A percentile compares a stretch with the other conserved stretches of the same genome.
Evolutionary conservation across 345 rosid species (phyloP).

Genomic region (Combretum micranthum): DNA sequence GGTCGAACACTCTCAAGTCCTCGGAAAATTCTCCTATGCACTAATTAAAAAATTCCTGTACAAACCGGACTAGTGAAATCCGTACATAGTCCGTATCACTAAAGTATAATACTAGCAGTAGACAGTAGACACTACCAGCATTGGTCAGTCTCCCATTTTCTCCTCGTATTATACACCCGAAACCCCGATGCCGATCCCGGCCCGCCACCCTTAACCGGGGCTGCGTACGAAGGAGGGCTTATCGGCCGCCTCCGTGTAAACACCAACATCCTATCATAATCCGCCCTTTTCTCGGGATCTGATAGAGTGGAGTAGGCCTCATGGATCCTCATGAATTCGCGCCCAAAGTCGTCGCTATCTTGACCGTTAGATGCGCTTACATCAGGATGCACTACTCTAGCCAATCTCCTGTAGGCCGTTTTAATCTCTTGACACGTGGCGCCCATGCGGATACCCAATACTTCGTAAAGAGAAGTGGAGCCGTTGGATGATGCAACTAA

Average conservation of each 20-base stretch:
- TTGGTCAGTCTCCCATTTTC: conserved; percentile 72
- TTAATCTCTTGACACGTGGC: conserved; percentile 59
- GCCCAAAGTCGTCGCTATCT: conserved; percentile 11
- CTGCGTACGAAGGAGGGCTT: conserved; percentile 14
- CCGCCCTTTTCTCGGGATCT: conserved; percentile 56
- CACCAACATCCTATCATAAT: conserved; percentile 36
- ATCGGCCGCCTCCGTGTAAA: conserved; percentile 17
- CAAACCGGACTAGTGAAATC: no score
- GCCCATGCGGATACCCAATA: conserved; percentile 47
- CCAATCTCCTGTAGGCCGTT: conserved; percentile 54
- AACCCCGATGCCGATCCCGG: conserved; percentile 14
- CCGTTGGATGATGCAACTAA: conserved; percentile 1
- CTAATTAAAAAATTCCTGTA: no score
- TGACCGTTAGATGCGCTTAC: conserved; percentile 22
- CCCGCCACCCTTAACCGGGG: conserved; percentile 10
- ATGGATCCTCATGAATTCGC: conserved; percentile 48
- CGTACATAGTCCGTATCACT: no score
- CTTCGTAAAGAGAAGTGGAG: conserved; percentile 37
- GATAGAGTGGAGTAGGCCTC: conserved; percentile 63
- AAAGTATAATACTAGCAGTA: no score
- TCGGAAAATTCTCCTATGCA: no score
- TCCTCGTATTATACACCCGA: conserved; percentile 17
- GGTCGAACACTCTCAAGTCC: no score
- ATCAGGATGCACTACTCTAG: conserved; percentile 61
- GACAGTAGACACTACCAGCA: conserved; percentile 49